Conservation (phyloP, 306 rosid genomes). For the Cucumis melo region DNA sequence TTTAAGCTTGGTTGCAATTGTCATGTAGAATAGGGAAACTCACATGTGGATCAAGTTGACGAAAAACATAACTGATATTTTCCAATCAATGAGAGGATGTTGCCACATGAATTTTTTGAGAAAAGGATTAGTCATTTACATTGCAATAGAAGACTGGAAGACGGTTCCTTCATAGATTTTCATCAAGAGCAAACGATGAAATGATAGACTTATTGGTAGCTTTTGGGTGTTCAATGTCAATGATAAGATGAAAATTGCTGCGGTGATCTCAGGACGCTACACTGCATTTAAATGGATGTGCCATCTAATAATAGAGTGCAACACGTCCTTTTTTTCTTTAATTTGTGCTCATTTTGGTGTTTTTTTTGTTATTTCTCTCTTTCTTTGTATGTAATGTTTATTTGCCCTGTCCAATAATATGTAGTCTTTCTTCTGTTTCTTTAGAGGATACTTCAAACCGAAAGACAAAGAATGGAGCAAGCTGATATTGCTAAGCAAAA, state of each 20-base stretch:
- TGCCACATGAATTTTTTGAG: not conserved
- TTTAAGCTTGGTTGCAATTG: not conserved
- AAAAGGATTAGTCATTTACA: not conserved
- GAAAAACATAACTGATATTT: not conserved
- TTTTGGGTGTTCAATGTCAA: not conserved
- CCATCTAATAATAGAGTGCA: not conserved
- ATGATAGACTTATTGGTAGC: not conserved
- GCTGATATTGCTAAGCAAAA: conserved; percentile 42
- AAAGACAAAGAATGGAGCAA: conserved; percentile 47
- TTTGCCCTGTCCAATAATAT: not conserved
- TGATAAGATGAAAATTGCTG: not conserved
- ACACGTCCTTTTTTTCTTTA: not conserved
- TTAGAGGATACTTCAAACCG: conserved; percentile 60
- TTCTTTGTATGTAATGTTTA: not conserved
- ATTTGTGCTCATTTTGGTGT: not conserved
- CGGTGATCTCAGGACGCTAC: not conserved
- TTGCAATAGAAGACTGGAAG: not conserved
- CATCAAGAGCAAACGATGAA: not conserved
- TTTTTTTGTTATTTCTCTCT: not conserved
- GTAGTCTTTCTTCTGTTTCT: conserved; percentile 4
- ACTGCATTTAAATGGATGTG: not conserved
- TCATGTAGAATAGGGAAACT: not conserved
- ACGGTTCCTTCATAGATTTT: not conserved
- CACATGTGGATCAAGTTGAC: not conserved
- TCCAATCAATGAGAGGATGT: not conserved